Evolutionary conservation across 1,284 basidiomycete species (phyloP), one percentile per base, ranked within the genome.

Genomic region (Trichosporon ovoides): DNA sequence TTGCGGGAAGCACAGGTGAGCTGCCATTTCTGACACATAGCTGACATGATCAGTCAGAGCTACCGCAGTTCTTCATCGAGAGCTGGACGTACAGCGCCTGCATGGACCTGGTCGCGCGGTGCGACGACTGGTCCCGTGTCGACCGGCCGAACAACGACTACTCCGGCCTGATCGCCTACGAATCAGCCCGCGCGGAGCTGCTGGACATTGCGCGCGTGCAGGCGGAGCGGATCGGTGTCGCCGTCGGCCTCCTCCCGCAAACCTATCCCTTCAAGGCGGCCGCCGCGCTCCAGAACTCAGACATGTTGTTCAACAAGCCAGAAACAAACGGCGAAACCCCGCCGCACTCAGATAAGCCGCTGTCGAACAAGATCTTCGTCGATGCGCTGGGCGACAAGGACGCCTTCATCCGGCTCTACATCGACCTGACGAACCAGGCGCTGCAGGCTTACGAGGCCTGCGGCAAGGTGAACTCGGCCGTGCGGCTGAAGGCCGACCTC

Each of bases 11-110:
- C 86, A 33, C 83, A 88, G 81, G 91, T 91, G 65, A 63, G 84
- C 62, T 37, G n/a, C n/a, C n/a, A 24, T 11, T 10, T 1, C 12
- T 20, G 35, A 28, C 52, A 46, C 40, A n/a, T n/a, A 43, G 31
- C 57, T 54, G 37, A 36, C 16, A n/a, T n/a, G n/a, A 58, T 12
- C 65, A 93, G 87, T 77, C 77, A 35, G 81, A 82, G 5, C 80
- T 97, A 16, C 86, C 89, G 1, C 78, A 80, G 19, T 84, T 85
- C 68, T 96, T 96, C 69, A 81, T 97, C 38, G 91, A 97, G 73
- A 88, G 89, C 0, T 98, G 96, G 95, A 88, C 85, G 20, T 98
- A 92, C 75, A 91, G 89, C 11, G 91, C 92, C 1, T 87, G 91
- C 20, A 80, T 95, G 55, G 91, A 89, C 66, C 86, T 89, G 40